phyloP scores from a whole-genome alignment of 1,284 basidiomycete genomes.

The Schizophyllum amplum region DNA sequence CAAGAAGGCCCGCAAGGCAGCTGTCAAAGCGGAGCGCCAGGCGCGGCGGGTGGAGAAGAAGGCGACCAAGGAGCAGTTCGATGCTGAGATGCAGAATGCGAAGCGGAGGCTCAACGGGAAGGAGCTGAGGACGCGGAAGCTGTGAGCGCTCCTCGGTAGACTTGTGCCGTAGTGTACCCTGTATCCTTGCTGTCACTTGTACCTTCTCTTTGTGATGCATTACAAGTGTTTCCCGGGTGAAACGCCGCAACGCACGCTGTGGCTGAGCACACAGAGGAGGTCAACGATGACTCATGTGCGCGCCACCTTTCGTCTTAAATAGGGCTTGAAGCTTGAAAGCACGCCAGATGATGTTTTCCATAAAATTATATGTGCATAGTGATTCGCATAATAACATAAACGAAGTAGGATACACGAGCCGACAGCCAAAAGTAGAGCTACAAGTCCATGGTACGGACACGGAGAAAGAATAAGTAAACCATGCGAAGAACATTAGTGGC shows the following conservation, averaged over 20 bases:
- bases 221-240: too few relatives aligned
- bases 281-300: too few relatives aligned
- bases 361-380: not conserved
- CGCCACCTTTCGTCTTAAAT: too few relatives aligned
- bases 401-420: not conserved
- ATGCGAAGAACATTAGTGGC: not conserved
- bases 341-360: too few relatives aligned
- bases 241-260: too few relatives aligned
- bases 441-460: not conserved
- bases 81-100: conserved; percentile 68
- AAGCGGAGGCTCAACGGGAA: conserved; percentile 43
- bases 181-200: too few relatives aligned
- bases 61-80: conserved; percentile 67
- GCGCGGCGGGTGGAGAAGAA: conserved; percentile 78
- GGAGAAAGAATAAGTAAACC: not conserved
- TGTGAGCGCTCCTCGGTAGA: conserved; percentile 22
- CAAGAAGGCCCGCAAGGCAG: conserved; percentile 83
- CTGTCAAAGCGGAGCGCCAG: conserved; percentile 77
- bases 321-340: too few relatives aligned
- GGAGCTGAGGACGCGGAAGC: conserved; percentile 34
- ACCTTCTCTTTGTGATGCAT: too few relatives aligned
- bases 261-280: too few relatives aligned
- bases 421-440: not conserved
- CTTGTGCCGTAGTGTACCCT: too few relatives aligned
- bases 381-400: not conserved